phyloP scores from a whole-genome alignment of 2,329 filamentous ascomycete species.

The Pezicula neosporulosa region DNA sequence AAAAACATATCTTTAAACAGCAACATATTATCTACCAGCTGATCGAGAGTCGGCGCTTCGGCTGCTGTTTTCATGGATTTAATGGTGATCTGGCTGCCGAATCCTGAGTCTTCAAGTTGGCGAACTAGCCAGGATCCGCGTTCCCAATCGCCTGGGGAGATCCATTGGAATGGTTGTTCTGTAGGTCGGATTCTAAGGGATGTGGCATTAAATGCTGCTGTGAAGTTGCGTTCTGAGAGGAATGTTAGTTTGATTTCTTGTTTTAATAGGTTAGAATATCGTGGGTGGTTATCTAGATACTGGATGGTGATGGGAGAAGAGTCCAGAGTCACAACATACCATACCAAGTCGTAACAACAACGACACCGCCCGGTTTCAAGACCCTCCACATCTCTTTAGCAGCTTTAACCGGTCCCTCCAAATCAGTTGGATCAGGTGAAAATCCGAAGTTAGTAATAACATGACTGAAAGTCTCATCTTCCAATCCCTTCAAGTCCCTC shows the following conservation, averaged over 20 bases:
- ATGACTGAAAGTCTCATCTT: constrained; percentile 93
- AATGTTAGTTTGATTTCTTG: not conserved
- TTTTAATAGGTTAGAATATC: too few relatives aligned
- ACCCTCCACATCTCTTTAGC: constrained; percentile 80
- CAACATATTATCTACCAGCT: constrained; percentile 14
- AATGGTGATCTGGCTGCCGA: constrained; percentile 7
- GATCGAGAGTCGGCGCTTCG: constrained; percentile 6
- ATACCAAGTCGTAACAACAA: constrained; percentile 11
- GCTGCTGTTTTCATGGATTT: constrained; percentile 4
- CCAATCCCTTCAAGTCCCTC: constrained; percentile 60
- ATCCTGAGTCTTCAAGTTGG: constrained; percentile 12
- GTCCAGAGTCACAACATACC: constrained; percentile 1
- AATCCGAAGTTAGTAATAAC: constrained; percentile 82
- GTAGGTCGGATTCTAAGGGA: constrained; percentile 7
- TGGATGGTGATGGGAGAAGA: not conserved
- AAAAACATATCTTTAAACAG: constrained; percentile 14
- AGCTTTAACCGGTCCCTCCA: constrained; percentile 68
- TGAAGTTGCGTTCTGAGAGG: constrained; percentile 9
- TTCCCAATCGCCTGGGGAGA: not conserved
- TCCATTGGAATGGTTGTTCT: constrained; percentile 7
- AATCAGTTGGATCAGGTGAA: constrained; percentile 36
- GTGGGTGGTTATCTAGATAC: not conserved
- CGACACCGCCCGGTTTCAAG: constrained; percentile 82
- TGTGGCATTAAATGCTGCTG: constrained; percentile 3
- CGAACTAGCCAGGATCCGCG: constrained; percentile 8